Conservation (phyloP, 73 alveolate genomes). For the Tetrahymena borealis region DNA sequence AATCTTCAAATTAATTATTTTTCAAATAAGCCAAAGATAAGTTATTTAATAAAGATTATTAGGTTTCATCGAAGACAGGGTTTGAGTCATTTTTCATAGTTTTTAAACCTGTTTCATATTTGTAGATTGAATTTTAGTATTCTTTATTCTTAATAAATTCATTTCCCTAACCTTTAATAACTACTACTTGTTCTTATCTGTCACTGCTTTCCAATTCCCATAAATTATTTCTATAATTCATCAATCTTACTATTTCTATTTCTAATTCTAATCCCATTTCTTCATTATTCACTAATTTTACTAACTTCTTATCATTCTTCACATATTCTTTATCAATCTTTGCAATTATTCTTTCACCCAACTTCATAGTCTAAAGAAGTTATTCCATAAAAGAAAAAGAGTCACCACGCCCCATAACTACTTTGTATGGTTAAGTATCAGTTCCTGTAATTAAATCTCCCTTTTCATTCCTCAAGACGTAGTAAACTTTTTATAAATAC, state of each 20-base stretch:
- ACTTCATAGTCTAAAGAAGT: not conserved
- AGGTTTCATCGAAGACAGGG: not conserved
- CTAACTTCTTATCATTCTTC: not conserved
- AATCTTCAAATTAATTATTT: not conserved
- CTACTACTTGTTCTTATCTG: not conserved
- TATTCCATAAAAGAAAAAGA: not conserved
- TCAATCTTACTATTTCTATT: not conserved
- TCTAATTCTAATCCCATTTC: not conserved
- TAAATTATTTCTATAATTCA: not conserved
- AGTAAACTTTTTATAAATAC: not conserved
- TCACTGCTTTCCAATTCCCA: not conserved
- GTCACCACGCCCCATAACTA: not conserved
- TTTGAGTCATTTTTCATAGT: not conserved
- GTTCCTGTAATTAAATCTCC: not conserved
- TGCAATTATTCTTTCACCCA: not conserved
- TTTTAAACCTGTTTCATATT: not conserved
- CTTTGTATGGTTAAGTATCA: not conserved
- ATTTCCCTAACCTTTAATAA: not conserved
- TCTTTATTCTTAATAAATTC: not conserved
- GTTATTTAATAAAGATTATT: not conserved
- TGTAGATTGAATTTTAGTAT: not conserved
- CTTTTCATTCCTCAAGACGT: not conserved
- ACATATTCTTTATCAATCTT: not conserved
- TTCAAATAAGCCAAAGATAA: not conserved
- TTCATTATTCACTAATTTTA: not conserved